phyloP scores from a whole-genome alignment of 106 monocot species.

The Chionographis japonica region DNA sequence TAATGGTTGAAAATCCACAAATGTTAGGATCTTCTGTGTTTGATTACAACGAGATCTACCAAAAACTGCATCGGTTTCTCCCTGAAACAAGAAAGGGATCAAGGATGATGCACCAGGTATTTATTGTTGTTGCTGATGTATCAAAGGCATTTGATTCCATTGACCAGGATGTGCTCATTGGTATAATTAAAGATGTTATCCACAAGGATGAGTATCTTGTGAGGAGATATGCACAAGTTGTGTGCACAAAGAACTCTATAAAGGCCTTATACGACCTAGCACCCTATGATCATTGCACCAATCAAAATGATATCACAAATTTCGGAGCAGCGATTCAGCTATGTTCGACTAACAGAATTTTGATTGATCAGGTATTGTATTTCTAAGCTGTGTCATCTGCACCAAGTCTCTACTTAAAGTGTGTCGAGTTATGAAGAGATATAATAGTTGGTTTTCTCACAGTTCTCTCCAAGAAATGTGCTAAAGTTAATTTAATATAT shows the following conservation, averaged over 20 bases:
- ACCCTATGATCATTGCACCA: constrained; percentile 19
- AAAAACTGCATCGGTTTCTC: constrained; percentile 45
- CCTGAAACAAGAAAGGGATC: constrained; percentile 21
- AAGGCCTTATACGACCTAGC: constrained; percentile 19
- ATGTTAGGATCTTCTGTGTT: constrained; percentile 82
- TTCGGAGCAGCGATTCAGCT: constrained; percentile 25
- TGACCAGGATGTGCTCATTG: constrained; percentile 56
- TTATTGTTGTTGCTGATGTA: constrained; percentile 87
- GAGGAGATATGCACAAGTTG: constrained; percentile 39
- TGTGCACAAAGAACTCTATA: constrained; percentile 35
- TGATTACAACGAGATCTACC: constrained; percentile 80
- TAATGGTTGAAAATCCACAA: constrained; percentile 50
- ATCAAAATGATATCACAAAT: constrained; percentile 1
- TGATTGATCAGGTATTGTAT: constrained; percentile 66
- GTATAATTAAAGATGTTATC: constrained; percentile 54
- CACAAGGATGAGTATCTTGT: constrained; percentile 39
- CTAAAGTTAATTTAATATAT: too few relatives aligned
- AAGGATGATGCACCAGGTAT: constrained; percentile 36
- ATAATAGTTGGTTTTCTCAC: too few relatives aligned
- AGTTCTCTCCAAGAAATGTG: too few relatives aligned
- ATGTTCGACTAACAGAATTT: constrained; percentile 30
- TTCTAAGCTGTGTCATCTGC: background rate
- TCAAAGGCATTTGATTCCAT: constrained; percentile 91
- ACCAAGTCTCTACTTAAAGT: too few relatives aligned
- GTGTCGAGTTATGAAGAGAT: too few relatives aligned